Evolutionary conservation across 2,329 filamentous ascomycete species (phyloP), one percentile per base, ranked within the genome.

Genomic region (Lachnum nothofagi): DNA sequence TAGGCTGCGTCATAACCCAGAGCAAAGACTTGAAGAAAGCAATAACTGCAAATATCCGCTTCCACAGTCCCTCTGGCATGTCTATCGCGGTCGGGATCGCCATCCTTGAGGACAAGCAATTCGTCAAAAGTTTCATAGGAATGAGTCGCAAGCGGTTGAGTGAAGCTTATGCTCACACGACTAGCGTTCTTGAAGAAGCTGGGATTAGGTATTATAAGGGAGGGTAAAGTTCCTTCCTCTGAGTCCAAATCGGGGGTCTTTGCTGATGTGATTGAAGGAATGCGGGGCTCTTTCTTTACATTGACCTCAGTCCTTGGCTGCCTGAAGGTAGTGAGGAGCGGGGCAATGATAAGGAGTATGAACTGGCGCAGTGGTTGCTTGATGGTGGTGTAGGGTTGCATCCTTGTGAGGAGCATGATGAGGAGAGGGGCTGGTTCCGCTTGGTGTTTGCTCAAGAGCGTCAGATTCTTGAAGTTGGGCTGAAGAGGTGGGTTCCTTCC

Each of bases 61-160:
- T 79, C 53, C 70, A 75, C 29, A 72, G 70, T 53, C 65, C 72
- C 2, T 73, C 73, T 0, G 74, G 71, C 0, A 60, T 71, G 1
- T 68, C 73, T 9, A 67, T 75, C 2, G 64, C 67, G 27, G 65
- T 74, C 3, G 70, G 60, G 31, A 63, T 70, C 1, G 66, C 70
- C 8, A 68, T 82, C 25, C 65, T 79, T 2, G 68, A 72, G 34
- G 70, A 79, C 46, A 56, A 67, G 1, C 59, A 52, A 1, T 80
- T 74, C 63, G 70, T 72, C 3, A 65, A 67, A 5, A 44, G 55
- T 7, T 79, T 78, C 44, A 67, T 79, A 19, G 45, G 57, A 0
- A 53, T 58, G 5, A 74, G 73, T 29, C 65, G 67, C 16, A 43
- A 57, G 10, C 67, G 67, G 20, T 59, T 80, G 2, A 64, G 65